A percentile compares a stretch with the other conserved stretches of the same genome.
These are phyloP conservation scores for Sugiyamaella floridensis DNA, from an alignment of 805 yeast genomes.

Conservation along the genomic window DNA sequence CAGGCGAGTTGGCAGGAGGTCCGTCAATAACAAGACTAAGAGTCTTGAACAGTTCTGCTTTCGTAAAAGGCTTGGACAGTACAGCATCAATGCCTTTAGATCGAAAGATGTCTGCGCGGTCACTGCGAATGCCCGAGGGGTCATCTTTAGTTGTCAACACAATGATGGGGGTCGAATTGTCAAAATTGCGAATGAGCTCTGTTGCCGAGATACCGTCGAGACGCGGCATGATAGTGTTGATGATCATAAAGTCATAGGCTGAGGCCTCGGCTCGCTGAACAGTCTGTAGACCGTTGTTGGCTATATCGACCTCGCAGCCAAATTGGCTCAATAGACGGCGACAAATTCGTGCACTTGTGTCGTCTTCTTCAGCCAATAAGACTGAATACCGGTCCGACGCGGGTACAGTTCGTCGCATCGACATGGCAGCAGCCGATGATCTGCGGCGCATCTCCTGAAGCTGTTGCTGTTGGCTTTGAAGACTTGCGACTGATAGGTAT, in stretches of 20 bases:
- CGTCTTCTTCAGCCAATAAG: constrained; percentile 50
- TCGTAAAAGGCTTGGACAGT: constrained; percentile 88
- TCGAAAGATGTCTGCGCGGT: constrained; percentile 40
- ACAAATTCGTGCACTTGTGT: constrained; percentile 69
- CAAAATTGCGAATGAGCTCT: constrained; percentile 77
- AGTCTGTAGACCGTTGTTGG: constrained; percentile 86
- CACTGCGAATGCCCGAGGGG: constrained; percentile 1
- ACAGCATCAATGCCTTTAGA: constrained; percentile 91
- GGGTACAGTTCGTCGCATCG: not conserved
- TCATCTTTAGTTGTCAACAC: constrained; percentile 16
- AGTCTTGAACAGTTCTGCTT: constrained; percentile 72
- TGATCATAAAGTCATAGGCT: constrained; percentile 45
- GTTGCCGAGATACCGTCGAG: constrained; percentile 63
- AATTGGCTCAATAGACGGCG: constrained; percentile 74
- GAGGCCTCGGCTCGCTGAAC: constrained; percentile 71
- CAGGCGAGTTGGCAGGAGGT: not conserved
- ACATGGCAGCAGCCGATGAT: not conserved
- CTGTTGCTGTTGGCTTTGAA: constrained; percentile 14
- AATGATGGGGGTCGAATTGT: constrained; percentile 79
- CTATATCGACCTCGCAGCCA: constrained; percentile 90
- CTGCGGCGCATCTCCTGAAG: constrained; percentile 3
- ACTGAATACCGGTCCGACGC: constrained; percentile 22
- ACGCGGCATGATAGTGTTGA: constrained; percentile 52
- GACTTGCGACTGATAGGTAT: too few species aligned
- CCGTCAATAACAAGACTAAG: constrained; percentile 28